Base-by-base conservation (phyloP, 495 filamentous ascomycete genomes). In the Talaromyces borbonicus region DNA sequence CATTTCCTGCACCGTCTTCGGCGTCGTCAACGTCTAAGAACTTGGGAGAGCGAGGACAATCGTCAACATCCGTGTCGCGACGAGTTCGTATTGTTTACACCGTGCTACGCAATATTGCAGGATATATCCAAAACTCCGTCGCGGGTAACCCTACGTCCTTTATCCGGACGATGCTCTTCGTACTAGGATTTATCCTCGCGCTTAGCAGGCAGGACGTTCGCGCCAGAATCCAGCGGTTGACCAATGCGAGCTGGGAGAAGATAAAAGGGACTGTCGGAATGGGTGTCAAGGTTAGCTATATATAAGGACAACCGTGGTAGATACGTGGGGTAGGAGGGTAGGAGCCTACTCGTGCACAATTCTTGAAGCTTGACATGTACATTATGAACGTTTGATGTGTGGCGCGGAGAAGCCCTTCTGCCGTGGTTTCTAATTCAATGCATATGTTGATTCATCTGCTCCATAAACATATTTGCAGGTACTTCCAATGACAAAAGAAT, bases 221-320 rank as follows among this genome's bases (percentile, higher is more conserved):
- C 26, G 84, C 95, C 46, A 77, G 84, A 47, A 57, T 96, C 22
- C 68, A 77, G 48, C 72, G 78, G 48, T 69, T 86, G 25, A 58
- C 89, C 32, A 76, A 75, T 41, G 60, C 72, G 23, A 78, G 79
- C 18, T 96, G 89, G 92, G 75, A 79, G 24, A 97, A 95, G 65
- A 68, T 96, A 6, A 80, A 72, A 50, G 72, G 78, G 27, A 98
- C 92, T 0, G 81, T 90, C 12, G 90, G 90, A 0, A 96, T 97
- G 90, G 92, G 93, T 1, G 85, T 95, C 42, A 97, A 96, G 68
- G 89, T 98, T 55, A 93, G 83, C 64, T 98, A 98, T 69, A 92
- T 98, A 45, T 95, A 27, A 30, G 41, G 41, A 25, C 33, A 6
- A 37, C n/a, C n/a, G n/a, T n/a, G n/a, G n/a, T n/a, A n/a, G n/a